Conservation (phyloP, 2,329 filamentous ascomycete genomes). For the Botrytis elliptica region DNA sequence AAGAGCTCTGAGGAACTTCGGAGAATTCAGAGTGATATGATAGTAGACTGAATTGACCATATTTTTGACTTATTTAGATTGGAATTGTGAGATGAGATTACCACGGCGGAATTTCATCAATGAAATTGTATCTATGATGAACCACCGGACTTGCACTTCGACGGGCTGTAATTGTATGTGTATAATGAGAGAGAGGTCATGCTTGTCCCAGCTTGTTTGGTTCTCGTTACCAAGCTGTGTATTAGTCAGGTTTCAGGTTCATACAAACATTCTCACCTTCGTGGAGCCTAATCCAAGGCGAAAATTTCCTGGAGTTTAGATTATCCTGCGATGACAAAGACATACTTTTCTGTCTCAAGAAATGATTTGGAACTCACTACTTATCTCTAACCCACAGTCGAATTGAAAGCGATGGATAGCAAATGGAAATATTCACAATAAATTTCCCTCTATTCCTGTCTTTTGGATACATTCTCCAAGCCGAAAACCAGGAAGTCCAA, state of each 20-base stretch:
- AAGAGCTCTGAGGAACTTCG: neutral
- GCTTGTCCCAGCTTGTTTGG: neutral
- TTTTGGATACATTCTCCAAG: neutral
- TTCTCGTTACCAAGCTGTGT: neutral
- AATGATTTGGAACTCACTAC: neutral
- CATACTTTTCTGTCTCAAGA: neutral
- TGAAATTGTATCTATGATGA: neutral
- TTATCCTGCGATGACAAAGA: neutral
- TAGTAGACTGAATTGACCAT: neutral
- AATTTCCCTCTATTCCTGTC: neutral
- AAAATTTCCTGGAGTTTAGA: neutral
- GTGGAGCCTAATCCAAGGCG: neutral
- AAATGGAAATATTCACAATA: neutral
- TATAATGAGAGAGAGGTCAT: rapidly evolving
- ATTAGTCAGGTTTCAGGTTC: neutral
- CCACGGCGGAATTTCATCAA: neutral
- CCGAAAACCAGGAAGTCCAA: neutral
- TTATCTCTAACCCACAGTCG: no score
- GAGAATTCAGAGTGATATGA: neutral
- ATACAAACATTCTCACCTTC: neutral
- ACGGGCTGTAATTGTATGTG: neutral
- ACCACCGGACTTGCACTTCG: neutral
- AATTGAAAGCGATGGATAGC: neutral
- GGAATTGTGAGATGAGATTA: neutral
- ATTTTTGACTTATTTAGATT: neutral